Percentiles rank a stretch among this genome's conserved stretches.
These are phyloP conservation scores for Sherardia arvensis DNA, from an alignment of 257 asterid genomes.

Conservation along the genomic window DNA sequence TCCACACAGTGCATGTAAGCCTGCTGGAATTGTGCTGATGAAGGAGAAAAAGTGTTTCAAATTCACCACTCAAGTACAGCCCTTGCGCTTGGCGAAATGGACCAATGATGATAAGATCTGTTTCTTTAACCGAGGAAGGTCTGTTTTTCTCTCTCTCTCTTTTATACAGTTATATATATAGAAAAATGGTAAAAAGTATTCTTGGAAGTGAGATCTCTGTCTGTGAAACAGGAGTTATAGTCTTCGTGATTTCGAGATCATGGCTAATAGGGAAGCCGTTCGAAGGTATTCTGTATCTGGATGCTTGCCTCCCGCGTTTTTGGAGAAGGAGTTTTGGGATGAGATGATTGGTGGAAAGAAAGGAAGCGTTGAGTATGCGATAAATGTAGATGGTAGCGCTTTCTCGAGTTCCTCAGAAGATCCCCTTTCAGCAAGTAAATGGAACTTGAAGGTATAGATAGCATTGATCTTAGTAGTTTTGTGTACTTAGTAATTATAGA, in stretches of 20 bases:
- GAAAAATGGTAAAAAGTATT: too few relatives aligned
- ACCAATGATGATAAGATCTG: slow-evolving; percentile 20
- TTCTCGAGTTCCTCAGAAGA: slow-evolving; percentile 28
- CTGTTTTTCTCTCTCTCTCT: neutral
- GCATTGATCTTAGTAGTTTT: neutral
- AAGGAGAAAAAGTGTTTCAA: slow-evolving; percentile 21
- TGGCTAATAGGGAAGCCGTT: slow-evolving; percentile 30
- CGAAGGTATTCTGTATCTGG: slow-evolving; percentile 27
- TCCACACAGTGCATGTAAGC: slow-evolving; percentile 24
- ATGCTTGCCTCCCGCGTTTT: slow-evolving; percentile 23
- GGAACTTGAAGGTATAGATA: slow-evolving; percentile 40
- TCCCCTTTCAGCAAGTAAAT: slow-evolving; percentile 31
- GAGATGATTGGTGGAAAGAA: slow-evolving; percentile 12
- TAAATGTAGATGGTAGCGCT: slow-evolving; percentile 39
- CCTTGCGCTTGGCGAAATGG: slow-evolving; percentile 31
- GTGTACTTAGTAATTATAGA: too few relatives aligned
- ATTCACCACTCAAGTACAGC: slow-evolving; percentile 33
- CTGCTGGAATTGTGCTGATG: slow-evolving; percentile 34
- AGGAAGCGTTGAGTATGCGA: slow-evolving; percentile 29
- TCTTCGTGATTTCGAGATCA: slow-evolving; percentile 30
- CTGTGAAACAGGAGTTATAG: slow-evolving; percentile 19
- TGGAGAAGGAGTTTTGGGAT: neutral
- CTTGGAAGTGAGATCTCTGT: too few relatives aligned
- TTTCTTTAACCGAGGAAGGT: slow-evolving; percentile 28
- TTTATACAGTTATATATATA: too few relatives aligned